phyloP scores from a whole-genome alignment of 2,329 filamentous ascomycete genomes.

The Talaromyces rugulosus region DNA sequence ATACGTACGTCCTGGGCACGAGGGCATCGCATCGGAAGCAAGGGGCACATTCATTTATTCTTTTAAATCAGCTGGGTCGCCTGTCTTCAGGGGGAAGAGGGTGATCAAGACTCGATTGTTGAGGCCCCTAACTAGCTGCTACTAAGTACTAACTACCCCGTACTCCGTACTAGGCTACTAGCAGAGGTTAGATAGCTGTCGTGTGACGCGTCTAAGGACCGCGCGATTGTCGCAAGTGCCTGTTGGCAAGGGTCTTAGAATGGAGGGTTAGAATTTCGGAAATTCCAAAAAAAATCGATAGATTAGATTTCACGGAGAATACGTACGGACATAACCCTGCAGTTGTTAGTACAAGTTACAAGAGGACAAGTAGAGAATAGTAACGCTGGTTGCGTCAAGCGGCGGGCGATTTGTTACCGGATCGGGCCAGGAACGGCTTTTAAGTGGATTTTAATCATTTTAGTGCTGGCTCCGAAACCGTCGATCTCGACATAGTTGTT shows the following conservation, averaged over 20 bases:
- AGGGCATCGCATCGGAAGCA: not conserved
- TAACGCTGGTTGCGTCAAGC: not conserved
- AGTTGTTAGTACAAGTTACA: too few relatives aligned
- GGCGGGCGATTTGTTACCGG: not conserved
- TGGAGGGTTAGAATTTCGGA: not conserved
- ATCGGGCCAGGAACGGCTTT: not conserved
- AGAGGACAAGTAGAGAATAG: too few relatives aligned
- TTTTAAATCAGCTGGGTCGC: not conserved
- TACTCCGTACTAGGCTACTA: not conserved
- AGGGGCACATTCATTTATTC: not conserved
- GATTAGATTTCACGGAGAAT: too few relatives aligned
- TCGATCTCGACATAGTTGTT: not conserved
- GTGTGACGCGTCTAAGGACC: not conserved
- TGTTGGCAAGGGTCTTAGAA: not conserved
- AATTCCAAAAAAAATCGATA: too few relatives aligned
- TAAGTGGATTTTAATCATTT: not conserved
- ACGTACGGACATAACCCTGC: too few relatives aligned
- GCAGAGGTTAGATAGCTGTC: not conserved
- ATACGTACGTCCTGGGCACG: not conserved
- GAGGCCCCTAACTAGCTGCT: too few relatives aligned
- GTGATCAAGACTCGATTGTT: not conserved
- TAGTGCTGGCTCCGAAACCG: not conserved
- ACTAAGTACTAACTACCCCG: not conserved
- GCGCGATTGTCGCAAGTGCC: not conserved
- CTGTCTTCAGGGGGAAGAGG: not conserved